A percentile compares a stretch with the other conserved stretches of the same genome.
These are phyloP conservation scores for Saccharomycopsis microspora DNA, from an alignment of 805 yeast genomes.

Conservation along the genomic window DNA sequence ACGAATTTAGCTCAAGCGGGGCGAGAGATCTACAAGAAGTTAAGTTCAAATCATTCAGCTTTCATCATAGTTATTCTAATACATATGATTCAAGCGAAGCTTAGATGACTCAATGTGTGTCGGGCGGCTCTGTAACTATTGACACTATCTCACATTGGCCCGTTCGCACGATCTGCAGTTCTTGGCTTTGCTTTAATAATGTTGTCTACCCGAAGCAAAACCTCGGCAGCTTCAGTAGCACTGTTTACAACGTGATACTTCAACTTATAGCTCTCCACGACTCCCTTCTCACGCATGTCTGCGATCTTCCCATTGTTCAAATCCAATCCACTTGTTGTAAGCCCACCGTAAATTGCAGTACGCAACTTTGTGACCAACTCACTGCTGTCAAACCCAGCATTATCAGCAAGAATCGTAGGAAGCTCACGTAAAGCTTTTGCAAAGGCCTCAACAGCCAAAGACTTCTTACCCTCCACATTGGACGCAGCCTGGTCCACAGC, in stretches of 20 bases:
- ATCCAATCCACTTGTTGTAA: conserved; percentile 85
- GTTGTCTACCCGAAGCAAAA: conserved; percentile 88
- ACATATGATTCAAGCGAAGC: no score
- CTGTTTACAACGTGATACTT: conserved; percentile 89
- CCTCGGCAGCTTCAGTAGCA: conserved; percentile 98
- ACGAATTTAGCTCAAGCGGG: no score
- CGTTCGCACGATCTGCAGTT: conserved; percentile 69
- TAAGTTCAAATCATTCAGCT: no score
- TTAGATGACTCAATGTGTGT: no score
- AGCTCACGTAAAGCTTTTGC: conserved; percentile 89
- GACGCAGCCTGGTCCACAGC: conserved; percentile 92
- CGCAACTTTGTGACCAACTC: conserved; percentile 86
- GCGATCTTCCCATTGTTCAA: conserved; percentile 74
- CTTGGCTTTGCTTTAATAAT: conserved; percentile 95
- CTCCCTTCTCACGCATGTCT: conserved; percentile 89
- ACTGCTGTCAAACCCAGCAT: conserved; percentile 92
- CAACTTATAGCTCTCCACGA: conserved; percentile 86
- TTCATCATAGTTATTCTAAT: no score
- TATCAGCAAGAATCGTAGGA: conserved; percentile 92
- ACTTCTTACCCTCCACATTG: conserved; percentile 84
- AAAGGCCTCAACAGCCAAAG: conserved; percentile 89
- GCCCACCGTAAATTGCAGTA: conserved; percentile 84
- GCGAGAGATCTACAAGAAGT: no score
- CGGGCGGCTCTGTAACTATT: no score
- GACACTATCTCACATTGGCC: conserved; percentile 1